Base-by-base conservation (phyloP, 768 basidiomycete species). In the Agrocybe praecox region DNA sequence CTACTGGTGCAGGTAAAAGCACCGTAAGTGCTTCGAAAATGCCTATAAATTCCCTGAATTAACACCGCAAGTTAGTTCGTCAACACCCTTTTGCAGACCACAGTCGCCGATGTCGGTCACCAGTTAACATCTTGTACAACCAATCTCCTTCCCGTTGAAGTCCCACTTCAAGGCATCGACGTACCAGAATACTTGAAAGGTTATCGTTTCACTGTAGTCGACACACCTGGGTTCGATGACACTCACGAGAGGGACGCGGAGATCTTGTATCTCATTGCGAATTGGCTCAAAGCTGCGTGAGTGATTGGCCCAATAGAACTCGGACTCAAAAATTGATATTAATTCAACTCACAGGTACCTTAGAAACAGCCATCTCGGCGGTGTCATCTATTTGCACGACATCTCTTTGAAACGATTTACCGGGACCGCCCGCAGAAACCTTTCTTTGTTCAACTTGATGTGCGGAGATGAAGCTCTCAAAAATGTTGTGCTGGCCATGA, bases 161-260 rank as follows among this genome's bases (percentile, higher is more conserved):
- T n/a, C 17, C 19, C 5, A 1, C n/a, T 24, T n/a, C n/a, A n/a
- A n/a, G n/a, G n/a, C n/a, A n/a, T n/a, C n/a, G n/a, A n/a, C n/a
- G n/a, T n/a, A n/a, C n/a, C n/a, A n/a, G n/a, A n/a, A n/a, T n/a
- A n/a, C 17, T 17, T 29, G 21, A 43, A 46, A 42, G 43, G 19
- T 15, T 24, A 46, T n/a, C 52, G 48, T n/a, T 8, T 61, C 2
- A 45, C 52, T 15, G 21, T 58, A 7, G 60, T 69, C 1, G 67
- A 67, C 40, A 67, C 65, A 0, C 66, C 67, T 19, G 65, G 65
- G n/a, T 68, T 68, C 56, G 57, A 65, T 36, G 65, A 65, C 33
- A 64, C 62, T 6, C 44, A 56, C n/a, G 55, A 46, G 6, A 34
- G 42, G 1, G 65, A 66, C 57, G 45, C 51, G 1, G 52, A 40